phyloP scores from a whole-genome alignment of 495 filamentous ascomycete genomes.

The Penicillium antarcticum region DNA sequence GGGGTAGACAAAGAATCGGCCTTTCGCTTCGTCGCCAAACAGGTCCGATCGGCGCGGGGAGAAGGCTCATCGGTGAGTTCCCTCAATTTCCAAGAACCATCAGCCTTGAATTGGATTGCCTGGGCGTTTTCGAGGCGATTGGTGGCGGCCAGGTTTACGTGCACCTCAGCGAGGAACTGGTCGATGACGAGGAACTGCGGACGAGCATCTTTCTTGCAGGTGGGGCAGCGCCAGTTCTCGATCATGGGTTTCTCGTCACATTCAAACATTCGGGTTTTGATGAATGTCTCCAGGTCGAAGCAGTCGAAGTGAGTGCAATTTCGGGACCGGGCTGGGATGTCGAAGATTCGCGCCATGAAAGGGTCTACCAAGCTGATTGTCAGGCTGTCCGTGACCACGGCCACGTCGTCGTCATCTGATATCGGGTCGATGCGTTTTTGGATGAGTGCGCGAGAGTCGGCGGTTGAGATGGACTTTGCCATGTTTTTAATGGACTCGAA shows the following conservation, averaged over 20 bases:
- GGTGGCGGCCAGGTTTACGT: conserved; percentile 38
- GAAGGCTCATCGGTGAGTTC: conserved; percentile 23
- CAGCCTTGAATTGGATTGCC: conserved; percentile 52
- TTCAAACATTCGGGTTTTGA: conserved; percentile 56
- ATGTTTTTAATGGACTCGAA: conserved; percentile 47
- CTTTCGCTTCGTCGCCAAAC: conserved; percentile 14
- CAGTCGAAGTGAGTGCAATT: conserved; percentile 71
- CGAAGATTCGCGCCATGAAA: conserved; percentile 65
- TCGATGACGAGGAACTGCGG: conserved; percentile 68
- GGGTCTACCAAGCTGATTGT: conserved; percentile 75
- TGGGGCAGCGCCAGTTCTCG: conserved; percentile 82
- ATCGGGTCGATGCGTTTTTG: conserved; percentile 33
- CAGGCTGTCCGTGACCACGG: conserved; percentile 59
- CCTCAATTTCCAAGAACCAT: conserved; percentile 56
- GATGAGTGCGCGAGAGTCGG: conserved; percentile 34
- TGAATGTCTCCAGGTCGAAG: conserved; percentile 82
- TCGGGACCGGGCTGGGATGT: conserved; percentile 63
- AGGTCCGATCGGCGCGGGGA: background rate
- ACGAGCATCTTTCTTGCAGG: conserved; percentile 71
- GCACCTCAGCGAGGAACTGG: conserved; percentile 62
- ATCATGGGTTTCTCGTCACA: conserved; percentile 51
- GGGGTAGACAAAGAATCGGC: background rate
- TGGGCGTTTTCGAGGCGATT: conserved; percentile 42
- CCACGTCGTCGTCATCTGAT: conserved; percentile 61
- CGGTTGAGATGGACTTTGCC: conserved; percentile 27